Evolutionary conservation across 2,329 filamentous ascomycete species (phyloP), one percentile per base, ranked within the genome.

Genomic region (Coleophoma eucalyptorum): DNA sequence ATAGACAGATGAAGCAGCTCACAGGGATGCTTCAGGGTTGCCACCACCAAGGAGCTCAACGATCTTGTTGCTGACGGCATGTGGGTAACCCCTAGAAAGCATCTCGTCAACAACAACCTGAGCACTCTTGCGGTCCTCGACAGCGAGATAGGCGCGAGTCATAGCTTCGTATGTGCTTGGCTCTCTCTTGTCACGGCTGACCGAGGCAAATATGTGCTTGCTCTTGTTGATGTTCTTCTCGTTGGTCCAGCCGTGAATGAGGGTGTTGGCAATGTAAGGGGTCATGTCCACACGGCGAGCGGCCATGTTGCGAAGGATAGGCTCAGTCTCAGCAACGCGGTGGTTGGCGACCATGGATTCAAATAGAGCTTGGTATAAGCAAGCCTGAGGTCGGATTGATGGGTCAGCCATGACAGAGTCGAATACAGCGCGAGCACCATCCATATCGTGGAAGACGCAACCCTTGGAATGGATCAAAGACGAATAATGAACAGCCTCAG

Each of bases 121-220:
- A 37, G 94, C 94, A 51, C 81, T 78, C 45, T 84, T 79, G 33
- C 89, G 85, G 66, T 95, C 84, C 65, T 95, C 90, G 3, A 87
- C 87, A 11, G 90, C 84, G 49, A 99, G 81, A 71, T 87, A 97
- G 1, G 94, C 94, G 43, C 94, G 82, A 5, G 92, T 96, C 94
- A 99, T 99, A 38, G 93, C 92, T 73, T 99, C 94, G 69, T 99
- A 99, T 4, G 94, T 99, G 75, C 91, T 97, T 3, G 94, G 94
- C 74, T 99, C 94, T 51, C 94, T 86, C 72, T 86, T 91, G 49
- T 84, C 80, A 26, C 83, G 79, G 8, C 85, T 81, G 3, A 99
- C 85, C n/a, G 80, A 78, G 52, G 88, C 80, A 66, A 96, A 99
- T 55, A 97, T 84, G 20, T 79, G 73, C 64, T 86, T 83, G 16